Evolutionary conservation across 140 eudicot genomes (phyloP).

Genomic region (Ambrosia hybrid): DNA sequence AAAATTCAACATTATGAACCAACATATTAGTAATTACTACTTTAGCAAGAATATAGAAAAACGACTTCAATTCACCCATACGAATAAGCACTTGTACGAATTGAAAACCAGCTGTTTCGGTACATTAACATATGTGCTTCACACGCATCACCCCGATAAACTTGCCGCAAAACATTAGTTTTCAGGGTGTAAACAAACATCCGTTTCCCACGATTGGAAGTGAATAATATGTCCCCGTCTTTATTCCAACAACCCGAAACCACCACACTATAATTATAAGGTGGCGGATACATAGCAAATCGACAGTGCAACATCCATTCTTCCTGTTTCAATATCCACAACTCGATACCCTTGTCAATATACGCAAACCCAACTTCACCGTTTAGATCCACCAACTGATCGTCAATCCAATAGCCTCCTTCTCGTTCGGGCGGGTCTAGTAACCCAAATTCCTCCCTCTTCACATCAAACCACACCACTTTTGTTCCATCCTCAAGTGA

Average conservation of each 20-base stretch:
- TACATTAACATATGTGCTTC: background rate
- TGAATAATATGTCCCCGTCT: constrained; percentile 18
- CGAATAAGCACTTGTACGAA: background rate
- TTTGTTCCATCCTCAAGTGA: background rate
- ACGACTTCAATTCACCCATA: no score
- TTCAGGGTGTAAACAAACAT: background rate
- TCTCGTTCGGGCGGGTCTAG: background rate
- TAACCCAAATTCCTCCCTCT: constrained; percentile 6
- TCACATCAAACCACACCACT: background rate
- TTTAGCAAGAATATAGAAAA: no score
- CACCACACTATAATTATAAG: no score
- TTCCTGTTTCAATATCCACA: constrained; percentile 15
- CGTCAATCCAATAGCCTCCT: background rate
- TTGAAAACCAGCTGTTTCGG: background rate
- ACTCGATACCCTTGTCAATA: background rate
- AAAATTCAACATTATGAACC: no score
- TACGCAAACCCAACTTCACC: constrained; percentile 6
- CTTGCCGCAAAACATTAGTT: background rate
- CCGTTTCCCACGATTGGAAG: no score
- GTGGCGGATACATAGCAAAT: background rate
- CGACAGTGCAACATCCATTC: constrained; percentile 4
- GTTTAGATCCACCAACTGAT: background rate
- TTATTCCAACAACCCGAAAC: constrained; percentile 15
- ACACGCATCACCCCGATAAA: background rate
- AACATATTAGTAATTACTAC: no score